Percentiles rank a stretch among this genome's conserved stretches.
Evolutionary conservation across 2,329 filamentous ascomycete genomes (phyloP).

Genomic region (Tolypocladium tropicale): DNA sequence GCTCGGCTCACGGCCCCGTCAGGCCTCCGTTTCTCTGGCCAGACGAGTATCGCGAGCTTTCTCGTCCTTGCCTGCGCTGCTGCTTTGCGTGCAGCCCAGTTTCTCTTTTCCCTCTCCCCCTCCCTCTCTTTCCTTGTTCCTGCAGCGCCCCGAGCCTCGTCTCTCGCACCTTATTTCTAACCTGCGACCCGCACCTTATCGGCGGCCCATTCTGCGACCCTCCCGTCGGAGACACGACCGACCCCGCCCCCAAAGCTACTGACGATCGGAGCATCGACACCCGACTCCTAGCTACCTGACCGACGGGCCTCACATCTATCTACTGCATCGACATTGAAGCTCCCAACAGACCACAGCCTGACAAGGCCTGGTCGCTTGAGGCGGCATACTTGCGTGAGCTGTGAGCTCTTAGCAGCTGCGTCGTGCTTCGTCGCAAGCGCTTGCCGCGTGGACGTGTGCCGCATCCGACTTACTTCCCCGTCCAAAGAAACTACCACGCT

Average conservation of each 20-base stretch:
- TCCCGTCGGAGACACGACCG: not conserved
- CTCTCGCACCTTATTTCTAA: not conserved
- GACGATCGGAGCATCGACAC: not conserved
- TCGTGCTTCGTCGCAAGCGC: not conserved
- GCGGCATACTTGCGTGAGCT: not conserved
- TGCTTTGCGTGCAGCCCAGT: not conserved
- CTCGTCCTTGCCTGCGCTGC: not conserved
- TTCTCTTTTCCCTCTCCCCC: not conserved
- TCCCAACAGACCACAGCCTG: not conserved
- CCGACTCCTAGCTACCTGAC: not conserved
- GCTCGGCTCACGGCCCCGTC: not conserved
- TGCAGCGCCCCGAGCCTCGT: not conserved
- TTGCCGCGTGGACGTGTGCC: not conserved
- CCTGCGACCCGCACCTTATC: not conserved
- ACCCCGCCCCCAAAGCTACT: constrained; percentile 1
- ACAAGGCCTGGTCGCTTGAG: not conserved
- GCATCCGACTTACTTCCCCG: not conserved
- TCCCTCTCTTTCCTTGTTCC: not conserved
- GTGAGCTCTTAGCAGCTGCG: not conserved
- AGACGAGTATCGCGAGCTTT: not conserved
- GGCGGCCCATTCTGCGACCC: constrained; percentile 12
- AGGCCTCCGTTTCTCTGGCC: not conserved
- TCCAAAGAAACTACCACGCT: constrained; percentile 1
- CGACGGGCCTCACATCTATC: not conserved
- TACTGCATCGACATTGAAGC: not conserved